A percentile compares a stretch with the other conserved stretches of the same genome.
phyloP scores from a whole-genome alignment of 2,329 filamentous ascomycete genomes.

The Hypoxylon sp. region DNA sequence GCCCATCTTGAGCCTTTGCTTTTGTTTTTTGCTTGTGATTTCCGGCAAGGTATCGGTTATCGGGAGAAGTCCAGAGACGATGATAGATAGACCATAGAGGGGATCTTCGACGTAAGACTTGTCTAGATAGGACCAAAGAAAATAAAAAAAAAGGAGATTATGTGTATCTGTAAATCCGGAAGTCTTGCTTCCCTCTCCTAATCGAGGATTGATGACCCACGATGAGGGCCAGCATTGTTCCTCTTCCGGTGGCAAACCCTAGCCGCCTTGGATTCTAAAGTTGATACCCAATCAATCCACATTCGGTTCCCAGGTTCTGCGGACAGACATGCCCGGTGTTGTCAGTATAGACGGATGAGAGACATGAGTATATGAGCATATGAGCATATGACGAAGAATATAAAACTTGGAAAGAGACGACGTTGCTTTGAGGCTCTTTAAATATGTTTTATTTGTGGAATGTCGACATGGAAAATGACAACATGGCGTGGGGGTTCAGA shows the following conservation, averaged over 20 bases:
- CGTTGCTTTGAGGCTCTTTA: slow-evolving; percentile 55
- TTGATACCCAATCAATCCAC: slow-evolving; percentile 28
- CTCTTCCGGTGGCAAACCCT: slow-evolving; percentile 36
- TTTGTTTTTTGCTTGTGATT: slow-evolving; percentile 42
- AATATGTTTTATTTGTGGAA: slow-evolving; percentile 53
- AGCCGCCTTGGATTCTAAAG: slow-evolving; percentile 15
- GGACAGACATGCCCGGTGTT: slow-evolving; percentile 9
- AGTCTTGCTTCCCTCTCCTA: slow-evolving; percentile 49
- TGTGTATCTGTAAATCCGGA: slow-evolving; percentile 44
- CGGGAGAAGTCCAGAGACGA: slow-evolving; percentile 23
- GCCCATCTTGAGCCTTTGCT: slow-evolving; percentile 18
- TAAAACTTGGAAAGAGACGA: slow-evolving; percentile 48
- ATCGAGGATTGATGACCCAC: slow-evolving; percentile 47
- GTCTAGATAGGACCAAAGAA: slow-evolving; percentile 19
- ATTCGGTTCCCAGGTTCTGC: slow-evolving; percentile 13
- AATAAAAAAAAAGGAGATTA: slow-evolving; percentile 28
- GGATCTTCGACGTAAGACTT: slow-evolving; percentile 34
- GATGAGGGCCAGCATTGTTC: slow-evolving; percentile 37
- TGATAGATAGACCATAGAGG: slow-evolving; percentile 39
- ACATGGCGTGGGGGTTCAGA: slow-evolving; percentile 54
- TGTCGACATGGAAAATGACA: slow-evolving; percentile 54
- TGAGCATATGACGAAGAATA: slow-evolving; percentile 41
- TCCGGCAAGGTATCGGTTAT: slow-evolving; percentile 36
- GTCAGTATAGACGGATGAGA: slow-evolving; percentile 40
- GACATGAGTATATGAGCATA: slow-evolving; percentile 1